These are phyloP conservation scores for Saccharomyces jurei DNA, from an alignment of 805 yeast genomes.

Conservation along the genomic window DNA sequence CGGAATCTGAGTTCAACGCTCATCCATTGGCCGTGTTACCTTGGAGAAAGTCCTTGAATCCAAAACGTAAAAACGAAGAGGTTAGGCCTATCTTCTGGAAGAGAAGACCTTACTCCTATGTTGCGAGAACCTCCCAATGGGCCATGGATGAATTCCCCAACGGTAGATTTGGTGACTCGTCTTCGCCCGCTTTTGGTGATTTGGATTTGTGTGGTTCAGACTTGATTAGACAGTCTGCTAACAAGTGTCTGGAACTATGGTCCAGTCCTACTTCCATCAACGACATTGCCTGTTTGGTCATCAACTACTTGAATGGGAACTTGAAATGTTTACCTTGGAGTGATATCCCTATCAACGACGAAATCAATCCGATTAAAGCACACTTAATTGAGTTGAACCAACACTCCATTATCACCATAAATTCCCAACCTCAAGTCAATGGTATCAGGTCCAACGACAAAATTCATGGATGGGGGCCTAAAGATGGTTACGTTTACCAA, in stretches of 20 bases:
- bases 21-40: conserved; percentile 39
- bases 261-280: conserved; percentile 58
- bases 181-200: conserved; percentile 95
- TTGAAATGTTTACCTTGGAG: conserved; percentile 85
- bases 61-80: conserved; percentile 67
- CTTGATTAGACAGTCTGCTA: conserved; percentile 73
- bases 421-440: conserved; percentile 90
- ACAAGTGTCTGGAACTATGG: conserved; percentile 80
- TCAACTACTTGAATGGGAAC: conserved; percentile 63
- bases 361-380: conserved; percentile 53
- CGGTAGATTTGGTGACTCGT: conserved; percentile 97
- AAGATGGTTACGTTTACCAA: conserved; percentile 86
- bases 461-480: conserved; percentile 91
- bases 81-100: conserved; percentile 96
- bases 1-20: conserved; percentile 30
- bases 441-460: conserved; percentile 66
- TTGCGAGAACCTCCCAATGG: conserved; percentile 82
- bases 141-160: conserved; percentile 89
- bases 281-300: conserved; percentile 58
- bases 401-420: conserved; percentile 69
- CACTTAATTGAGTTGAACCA: conserved; percentile 57
- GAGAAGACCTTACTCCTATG: conserved; percentile 82
- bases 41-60: conserved; percentile 88
- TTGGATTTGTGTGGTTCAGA: conserved; percentile 74
- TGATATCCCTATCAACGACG: conserved; percentile 78